A percentile compares a stretch with the other conserved stretches of the same genome.
Evolutionary conservation across 352 stramenopile species (phyloP).

Genomic region (Phytophthora constricta): DNA sequence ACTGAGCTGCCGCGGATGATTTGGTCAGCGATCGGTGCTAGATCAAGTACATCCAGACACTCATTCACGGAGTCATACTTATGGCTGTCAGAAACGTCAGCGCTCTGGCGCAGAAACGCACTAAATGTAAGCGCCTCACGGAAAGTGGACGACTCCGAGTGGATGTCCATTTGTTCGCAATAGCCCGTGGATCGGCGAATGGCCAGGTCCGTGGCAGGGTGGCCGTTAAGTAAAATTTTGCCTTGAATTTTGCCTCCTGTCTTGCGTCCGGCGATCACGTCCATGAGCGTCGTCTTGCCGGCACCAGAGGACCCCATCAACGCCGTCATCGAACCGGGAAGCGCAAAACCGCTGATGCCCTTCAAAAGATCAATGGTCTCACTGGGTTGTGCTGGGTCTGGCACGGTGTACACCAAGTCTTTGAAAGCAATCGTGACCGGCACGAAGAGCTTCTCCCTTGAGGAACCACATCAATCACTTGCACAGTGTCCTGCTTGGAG

Average conservation of each 20-base stretch:
- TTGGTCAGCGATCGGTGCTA: conserved; percentile 29
- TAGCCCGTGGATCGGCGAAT: conserved; percentile 45
- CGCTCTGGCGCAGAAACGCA: conserved; percentile 55
- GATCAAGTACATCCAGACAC: conserved; percentile 24
- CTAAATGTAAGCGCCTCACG: conserved; percentile 79
- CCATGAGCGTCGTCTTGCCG: conserved; percentile 94
- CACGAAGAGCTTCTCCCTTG: background rate
- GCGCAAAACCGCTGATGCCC: background rate
- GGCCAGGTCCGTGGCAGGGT: conserved; percentile 44
- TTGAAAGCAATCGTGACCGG: background rate
- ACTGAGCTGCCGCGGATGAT: conserved; percentile 31
- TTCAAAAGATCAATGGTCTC: background rate
- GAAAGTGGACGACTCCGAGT: conserved; percentile 82
- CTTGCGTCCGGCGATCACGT: conserved; percentile 94
- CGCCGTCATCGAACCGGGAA: conserved; percentile 16
- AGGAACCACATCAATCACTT: too few species aligned
- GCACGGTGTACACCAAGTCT: background rate
- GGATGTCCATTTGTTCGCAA: conserved; percentile 77
- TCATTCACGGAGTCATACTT: conserved; percentile 31
- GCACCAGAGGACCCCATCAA: conserved; percentile 74
- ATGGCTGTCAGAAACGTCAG: conserved; percentile 15
- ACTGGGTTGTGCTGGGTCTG: background rate
- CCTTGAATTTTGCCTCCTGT: conserved; percentile 84
- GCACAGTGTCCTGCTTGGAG: background rate
- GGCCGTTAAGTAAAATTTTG: conserved; percentile 90